Base-by-base conservation (phyloP, 257 asterid genomes). In the Fraxinus anomala region DNA sequence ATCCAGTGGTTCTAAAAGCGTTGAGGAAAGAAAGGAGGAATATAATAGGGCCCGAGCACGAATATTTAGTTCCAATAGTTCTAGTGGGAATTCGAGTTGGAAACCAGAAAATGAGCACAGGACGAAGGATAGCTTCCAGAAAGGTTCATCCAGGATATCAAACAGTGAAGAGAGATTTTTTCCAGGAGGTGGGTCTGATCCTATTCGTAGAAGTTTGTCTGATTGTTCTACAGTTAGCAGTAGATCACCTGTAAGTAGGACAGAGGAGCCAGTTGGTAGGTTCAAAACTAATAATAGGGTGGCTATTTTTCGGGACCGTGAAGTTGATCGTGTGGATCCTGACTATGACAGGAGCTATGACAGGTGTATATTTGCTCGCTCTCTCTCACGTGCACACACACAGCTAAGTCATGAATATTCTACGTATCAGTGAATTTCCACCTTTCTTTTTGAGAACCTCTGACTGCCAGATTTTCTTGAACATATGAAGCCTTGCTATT, bases 11-110 rank as follows among this genome's bases (percentile, higher is more conserved):
- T 82, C 89, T 51, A 96, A 92, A 84, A 96, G 94, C 75, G 96
- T 96, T 76, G 99, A 96, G 88, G 99, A 96, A 87, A 90, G 98
- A 21, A 94, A 96, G 78, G 99, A 96, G 88, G 98, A 96, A 84
- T 96, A 96, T 79, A 92, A 89, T 77, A 92, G 88, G 89, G 99
- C 99, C 28, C 92, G 99, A 76, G 99, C 98, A 75, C 91, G 99
- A 33, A 96, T 96, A 82, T 96, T 96, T 81, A 96, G 88, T 83
- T 88, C 96, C 47, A 93, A 80, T 78, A 93, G 83, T 86, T 81
- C 90, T 37, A 79, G 80, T 80, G 97, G 88, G 80, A 86, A 85
- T 83, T 77, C 86, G 39, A 82, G 83, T 80, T 87, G 80, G 59
- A 93, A 86, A 84, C 83, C 83, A 68, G 99, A 89, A 83, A 85